Conservation (phyloP, 345 rosid species). For the Rubroshorea leprosula region DNA sequence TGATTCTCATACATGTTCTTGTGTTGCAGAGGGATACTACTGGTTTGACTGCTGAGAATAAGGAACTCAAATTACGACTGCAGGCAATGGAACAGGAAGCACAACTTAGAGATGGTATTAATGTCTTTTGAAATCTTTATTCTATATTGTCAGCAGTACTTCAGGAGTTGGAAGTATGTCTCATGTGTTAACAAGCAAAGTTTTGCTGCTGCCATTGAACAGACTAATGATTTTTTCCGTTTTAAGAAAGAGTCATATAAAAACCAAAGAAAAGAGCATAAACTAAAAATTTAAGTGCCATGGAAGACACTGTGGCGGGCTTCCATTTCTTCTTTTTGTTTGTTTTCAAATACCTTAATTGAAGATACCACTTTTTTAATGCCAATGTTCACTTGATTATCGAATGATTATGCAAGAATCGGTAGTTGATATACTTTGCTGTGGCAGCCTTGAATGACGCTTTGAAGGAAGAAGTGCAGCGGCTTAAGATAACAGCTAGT, state of each 20-base stretch:
- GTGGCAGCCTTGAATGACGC: slow-evolving; percentile 74
- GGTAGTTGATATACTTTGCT: background rate
- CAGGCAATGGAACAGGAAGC: slow-evolving; percentile 79
- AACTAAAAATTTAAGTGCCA: no score
- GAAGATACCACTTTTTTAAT: no score
- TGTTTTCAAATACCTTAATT: no score
- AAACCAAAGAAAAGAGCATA: no score
- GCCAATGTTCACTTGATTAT: no score
- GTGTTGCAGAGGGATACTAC: slow-evolving; percentile 57
- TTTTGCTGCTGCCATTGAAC: no score
- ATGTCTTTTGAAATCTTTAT: background rate
- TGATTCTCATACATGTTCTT: background rate
- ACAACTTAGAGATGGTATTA: slow-evolving; percentile 61
- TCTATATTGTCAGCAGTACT: background rate
- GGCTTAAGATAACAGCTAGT: slow-evolving; percentile 75
- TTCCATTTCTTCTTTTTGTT: no score
- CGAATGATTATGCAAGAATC: background rate
- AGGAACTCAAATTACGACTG: slow-evolving; percentile 64
- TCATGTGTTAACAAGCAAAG: background rate
- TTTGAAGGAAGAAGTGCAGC: slow-evolving; percentile 76
- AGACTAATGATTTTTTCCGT: no score
- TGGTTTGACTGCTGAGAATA: slow-evolving; percentile 59
- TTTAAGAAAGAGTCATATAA: no score
- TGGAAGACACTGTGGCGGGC: no score
- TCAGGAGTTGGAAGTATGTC: background rate